Evolutionary conservation across 2,329 filamentous ascomycete species (phyloP).

Genomic region (Rhynchosporium graminicola): DNA sequence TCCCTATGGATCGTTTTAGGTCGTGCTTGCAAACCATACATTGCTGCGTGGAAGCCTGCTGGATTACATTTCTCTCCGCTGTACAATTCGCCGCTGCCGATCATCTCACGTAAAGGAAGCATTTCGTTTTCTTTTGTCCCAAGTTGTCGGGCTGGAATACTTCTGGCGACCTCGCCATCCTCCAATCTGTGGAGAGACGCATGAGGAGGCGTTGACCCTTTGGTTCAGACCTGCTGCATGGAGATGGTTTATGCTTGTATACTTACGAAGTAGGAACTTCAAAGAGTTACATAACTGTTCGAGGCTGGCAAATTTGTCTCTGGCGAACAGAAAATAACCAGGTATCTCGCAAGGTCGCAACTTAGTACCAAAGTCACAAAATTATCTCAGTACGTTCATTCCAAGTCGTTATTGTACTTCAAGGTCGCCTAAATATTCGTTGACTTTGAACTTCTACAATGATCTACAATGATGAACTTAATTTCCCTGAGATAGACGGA

Average conservation of each 20-base stretch:
- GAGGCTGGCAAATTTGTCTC: no score
- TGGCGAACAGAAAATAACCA: no score
- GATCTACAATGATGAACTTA: no score
- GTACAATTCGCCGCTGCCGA: slow-evolving; percentile 21
- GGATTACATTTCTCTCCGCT: slow-evolving; percentile 2
- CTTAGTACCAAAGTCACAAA: no score
- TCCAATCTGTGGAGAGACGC: slow-evolving; percentile 15
- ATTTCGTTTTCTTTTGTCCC: slow-evolving; percentile 19
- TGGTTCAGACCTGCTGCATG: slow-evolving; percentile 12
- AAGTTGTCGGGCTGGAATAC: slow-evolving; percentile 16
- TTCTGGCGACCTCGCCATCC: slow-evolving; percentile 18
- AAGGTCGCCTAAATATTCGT: no score
- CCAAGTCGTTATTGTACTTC: no score
- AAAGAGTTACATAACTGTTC: not conserved
- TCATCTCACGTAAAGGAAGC: slow-evolving; percentile 8
- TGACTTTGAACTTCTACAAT: no score
- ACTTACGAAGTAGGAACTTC: not conserved
- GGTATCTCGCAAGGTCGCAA: no score
- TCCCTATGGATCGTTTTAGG: no score
- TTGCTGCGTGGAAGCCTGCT: slow-evolving; percentile 16
- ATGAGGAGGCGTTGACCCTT: slow-evolving; percentile 12
- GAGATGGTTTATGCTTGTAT: not conserved
- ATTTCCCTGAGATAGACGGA: no score
- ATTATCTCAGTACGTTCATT: no score
- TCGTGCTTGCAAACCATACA: not conserved